Percentiles rank a stretch among this genome's conserved stretches.
phyloP scores from a whole-genome alignment of 2,329 filamentous ascomycete genomes.

The Lasiodiplodia citricola region DNA sequence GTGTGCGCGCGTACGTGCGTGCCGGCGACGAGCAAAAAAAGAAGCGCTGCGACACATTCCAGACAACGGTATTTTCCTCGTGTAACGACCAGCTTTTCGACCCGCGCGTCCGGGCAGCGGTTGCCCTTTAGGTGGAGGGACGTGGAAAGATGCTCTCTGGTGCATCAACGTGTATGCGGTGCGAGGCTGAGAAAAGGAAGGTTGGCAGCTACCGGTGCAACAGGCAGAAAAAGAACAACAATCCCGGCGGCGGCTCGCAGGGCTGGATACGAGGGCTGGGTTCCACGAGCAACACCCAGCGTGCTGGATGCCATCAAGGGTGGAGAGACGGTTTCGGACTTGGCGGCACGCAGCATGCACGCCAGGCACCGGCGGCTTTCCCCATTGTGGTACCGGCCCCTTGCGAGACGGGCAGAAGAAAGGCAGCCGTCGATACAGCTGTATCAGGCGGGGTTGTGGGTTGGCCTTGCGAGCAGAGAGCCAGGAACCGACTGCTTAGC shows the following conservation, averaged over 20 bases:
- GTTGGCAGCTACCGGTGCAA: not conserved
- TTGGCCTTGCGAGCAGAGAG: no score
- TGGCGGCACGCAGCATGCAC: not conserved
- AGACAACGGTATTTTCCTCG: not conserved
- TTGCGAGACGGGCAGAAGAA: not conserved
- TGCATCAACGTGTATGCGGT: not conserved
- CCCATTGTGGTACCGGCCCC: not conserved
- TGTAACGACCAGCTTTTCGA: not conserved
- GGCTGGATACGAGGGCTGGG: slow-evolving; percentile 17
- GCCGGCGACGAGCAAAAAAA: no score
- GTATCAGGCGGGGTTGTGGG: not conserved
- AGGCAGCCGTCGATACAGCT: not conserved
- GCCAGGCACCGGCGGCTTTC: not conserved
- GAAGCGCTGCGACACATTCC: no score
- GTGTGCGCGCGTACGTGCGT: no score
- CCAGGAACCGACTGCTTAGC: not conserved
- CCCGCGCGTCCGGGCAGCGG: no score
- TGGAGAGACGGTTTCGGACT: not conserved
- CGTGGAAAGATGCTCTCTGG: not conserved
- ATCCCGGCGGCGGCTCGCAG: not conserved
- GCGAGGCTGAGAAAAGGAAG: not conserved
- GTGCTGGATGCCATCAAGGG: not conserved
- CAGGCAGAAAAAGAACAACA: not conserved
- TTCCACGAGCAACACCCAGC: not conserved
- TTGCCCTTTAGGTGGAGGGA: not conserved